These are phyloP conservation scores for Pythium oligandrum DNA, from an alignment of 352 stramenopile species.

Conservation along the genomic window DNA sequence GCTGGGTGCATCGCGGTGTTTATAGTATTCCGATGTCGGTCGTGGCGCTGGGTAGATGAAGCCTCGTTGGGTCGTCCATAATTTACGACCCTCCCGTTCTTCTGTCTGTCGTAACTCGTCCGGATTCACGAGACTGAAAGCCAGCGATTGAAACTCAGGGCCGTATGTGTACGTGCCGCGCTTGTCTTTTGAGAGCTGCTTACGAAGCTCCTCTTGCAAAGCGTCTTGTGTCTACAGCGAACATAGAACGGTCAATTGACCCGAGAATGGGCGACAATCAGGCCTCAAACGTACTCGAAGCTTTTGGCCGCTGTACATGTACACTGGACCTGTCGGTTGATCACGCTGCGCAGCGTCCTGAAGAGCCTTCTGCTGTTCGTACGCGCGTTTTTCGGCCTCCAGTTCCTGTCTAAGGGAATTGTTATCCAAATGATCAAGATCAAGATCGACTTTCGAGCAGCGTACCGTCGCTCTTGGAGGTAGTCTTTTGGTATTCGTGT, in stretches of 20 bases:
- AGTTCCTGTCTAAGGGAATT: neutral
- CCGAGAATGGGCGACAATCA: neutral
- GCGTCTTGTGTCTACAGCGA: constrained; percentile 64
- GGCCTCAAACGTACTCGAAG: constrained; percentile 38
- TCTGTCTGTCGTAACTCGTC: constrained; percentile 50
- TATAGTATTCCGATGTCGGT: constrained; percentile 61
- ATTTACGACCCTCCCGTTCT: constrained; percentile 34
- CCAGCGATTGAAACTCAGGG: constrained; percentile 83
- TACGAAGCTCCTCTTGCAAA: constrained; percentile 75
- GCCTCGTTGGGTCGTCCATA: constrained; percentile 82
- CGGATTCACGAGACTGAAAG: constrained; percentile 74
- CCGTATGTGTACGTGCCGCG: constrained; percentile 85
- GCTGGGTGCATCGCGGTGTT: constrained; percentile 63
- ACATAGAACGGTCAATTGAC: constrained; percentile 4
- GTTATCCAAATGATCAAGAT: neutral
- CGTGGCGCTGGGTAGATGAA: constrained; percentile 86
- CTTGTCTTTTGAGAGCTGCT: constrained; percentile 45
- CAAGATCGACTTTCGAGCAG: constrained; percentile 1
- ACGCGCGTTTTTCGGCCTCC: constrained; percentile 25
- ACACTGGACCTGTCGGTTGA: constrained; percentile 35
- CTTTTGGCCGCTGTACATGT: constrained; percentile 88
- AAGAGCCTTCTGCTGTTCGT: constrained; percentile 32
- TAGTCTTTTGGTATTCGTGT: constrained; percentile 56
- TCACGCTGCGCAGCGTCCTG: constrained; percentile 1
- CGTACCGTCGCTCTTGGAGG: constrained; percentile 37